Conservation (phyloP, 2,329 filamentous ascomycete species). For the Botrytis fragariae region DNA sequence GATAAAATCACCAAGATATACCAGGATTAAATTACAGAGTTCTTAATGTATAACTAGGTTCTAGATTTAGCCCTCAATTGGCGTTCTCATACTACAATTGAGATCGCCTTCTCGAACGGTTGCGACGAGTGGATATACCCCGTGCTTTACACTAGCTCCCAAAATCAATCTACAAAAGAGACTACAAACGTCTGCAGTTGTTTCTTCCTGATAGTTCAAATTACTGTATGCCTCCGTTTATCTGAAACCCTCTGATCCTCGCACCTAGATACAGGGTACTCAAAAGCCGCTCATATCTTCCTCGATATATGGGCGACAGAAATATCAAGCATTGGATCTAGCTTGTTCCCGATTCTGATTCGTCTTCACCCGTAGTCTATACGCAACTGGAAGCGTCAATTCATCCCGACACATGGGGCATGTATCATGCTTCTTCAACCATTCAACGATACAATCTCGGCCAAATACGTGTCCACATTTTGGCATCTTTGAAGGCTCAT, state of each 20-base stretch:
- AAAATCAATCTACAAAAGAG: neutral
- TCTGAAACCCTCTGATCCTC: neutral
- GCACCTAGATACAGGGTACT: neutral
- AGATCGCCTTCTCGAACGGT: neutral
- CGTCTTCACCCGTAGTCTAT: neutral
- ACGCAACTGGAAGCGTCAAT: neutral
- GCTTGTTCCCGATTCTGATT: neutral
- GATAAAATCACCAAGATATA: neutral
- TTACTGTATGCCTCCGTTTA: neutral
- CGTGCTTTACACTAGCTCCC: neutral
- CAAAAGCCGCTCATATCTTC: neutral
- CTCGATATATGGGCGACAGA: neutral
- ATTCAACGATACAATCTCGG: neutral
- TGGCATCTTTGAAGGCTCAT: neutral
- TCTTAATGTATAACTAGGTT: neutral
- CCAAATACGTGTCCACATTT: constrained; percentile 3
- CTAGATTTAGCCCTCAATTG: neutral
- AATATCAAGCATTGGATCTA: neutral
- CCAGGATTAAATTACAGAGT: neutral
- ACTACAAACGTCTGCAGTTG: neutral
- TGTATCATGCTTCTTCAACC: neutral
- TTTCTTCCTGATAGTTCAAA: neutral
- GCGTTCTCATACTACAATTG: neutral
- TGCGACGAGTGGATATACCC: neutral
- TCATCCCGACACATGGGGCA: constrained; percentile 3